Evolutionary conservation across 495 filamentous ascomycete genomes (phyloP), one percentile per base, ranked within the genome.

Genomic region (Haplographium delicatum): DNA sequence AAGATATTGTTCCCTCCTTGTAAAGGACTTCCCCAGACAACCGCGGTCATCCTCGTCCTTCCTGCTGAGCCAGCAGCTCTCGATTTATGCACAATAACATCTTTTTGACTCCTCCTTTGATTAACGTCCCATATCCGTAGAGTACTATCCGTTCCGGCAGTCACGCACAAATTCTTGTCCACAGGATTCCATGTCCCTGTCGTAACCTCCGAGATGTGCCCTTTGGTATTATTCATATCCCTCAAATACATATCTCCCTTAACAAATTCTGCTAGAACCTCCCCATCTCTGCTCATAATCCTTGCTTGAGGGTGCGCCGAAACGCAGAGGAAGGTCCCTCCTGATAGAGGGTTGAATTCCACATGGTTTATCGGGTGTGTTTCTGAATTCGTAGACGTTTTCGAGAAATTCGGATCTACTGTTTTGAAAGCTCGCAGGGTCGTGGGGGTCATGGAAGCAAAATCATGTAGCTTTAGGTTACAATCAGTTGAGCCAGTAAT

Each of bases 161-260:
- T 97, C 13, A 88, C 89, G 62, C 86, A 91, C 2, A 89, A 53
- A 46, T 93, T 86, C 57, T 74, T 75, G 59, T 96, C 81, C 2
- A 81, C 83, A 2, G 93, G 93, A 66, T 86, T 84, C 93, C 93
- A 98, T 30, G 81, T 82, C 3, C 88, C 93, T 18, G 82, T 83
- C 20, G 87, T 86, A 24, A 94, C 82, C 66, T 95, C 93, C 1
- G 90, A 87, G 31, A 95, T 80, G 62, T 98, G 93, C 0, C 93
- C 93, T 61, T 96, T 97, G 0, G 93, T 98, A 62, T 96, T 88
- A 64, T 96, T 76, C 79, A 96, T 88, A 62, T 98, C 94, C 31
- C 93, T 79, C 48, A 98, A 68, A 62, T 98, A 98, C 91, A 96
- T 96, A 62, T 98, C 93, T 18, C 93, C 93, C 68, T 98, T 98